Evolutionary conservation across 148 eudicot species (phyloP).

Genomic region (Rhododendron simsii): DNA sequence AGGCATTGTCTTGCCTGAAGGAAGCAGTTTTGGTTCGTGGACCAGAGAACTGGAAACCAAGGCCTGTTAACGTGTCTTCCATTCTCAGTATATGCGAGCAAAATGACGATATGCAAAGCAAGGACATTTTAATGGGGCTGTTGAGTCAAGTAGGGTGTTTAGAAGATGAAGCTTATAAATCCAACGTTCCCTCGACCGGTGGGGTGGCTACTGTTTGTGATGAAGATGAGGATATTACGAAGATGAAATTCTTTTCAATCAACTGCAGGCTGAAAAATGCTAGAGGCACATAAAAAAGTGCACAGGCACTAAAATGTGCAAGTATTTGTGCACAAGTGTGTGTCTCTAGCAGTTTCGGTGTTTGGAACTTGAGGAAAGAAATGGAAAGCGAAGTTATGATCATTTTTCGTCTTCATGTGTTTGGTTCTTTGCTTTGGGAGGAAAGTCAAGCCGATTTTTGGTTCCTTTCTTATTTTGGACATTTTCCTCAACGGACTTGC

Average conservation of each 20-base stretch:
- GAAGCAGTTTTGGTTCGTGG: slow-evolving; percentile 44
- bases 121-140: slow-evolving; percentile 47
- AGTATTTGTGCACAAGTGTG: too few relatives aligned
- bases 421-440: too few relatives aligned
- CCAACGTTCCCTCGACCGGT: slow-evolving; percentile 18
- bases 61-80: slow-evolving; percentile 33
- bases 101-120: slow-evolving; percentile 40
- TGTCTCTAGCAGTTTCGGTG: too few relatives aligned
- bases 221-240: slow-evolving; percentile 28
- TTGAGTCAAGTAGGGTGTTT: slow-evolving; percentile 56
- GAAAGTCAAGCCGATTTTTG: too few relatives aligned
- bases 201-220: background rate
- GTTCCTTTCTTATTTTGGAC: too few relatives aligned
- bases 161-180: slow-evolving; percentile 44
- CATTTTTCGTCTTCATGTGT: too few relatives aligned
- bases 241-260: slow-evolving; percentile 37
- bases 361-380: too few relatives aligned
- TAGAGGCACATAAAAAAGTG: too few relatives aligned
- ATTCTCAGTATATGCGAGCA: slow-evolving; percentile 55
- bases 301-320: too few relatives aligned
- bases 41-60: slow-evolving; percentile 60
- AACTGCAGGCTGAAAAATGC: slow-evolving; percentile 18
- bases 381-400: too few relatives aligned
- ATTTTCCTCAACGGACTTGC: too few relatives aligned
- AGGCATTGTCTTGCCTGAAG: slow-evolving; percentile 64